Conservation (phyloP, 2,329 filamentous ascomycete genomes). For the Cercospora citrullina region DNA sequence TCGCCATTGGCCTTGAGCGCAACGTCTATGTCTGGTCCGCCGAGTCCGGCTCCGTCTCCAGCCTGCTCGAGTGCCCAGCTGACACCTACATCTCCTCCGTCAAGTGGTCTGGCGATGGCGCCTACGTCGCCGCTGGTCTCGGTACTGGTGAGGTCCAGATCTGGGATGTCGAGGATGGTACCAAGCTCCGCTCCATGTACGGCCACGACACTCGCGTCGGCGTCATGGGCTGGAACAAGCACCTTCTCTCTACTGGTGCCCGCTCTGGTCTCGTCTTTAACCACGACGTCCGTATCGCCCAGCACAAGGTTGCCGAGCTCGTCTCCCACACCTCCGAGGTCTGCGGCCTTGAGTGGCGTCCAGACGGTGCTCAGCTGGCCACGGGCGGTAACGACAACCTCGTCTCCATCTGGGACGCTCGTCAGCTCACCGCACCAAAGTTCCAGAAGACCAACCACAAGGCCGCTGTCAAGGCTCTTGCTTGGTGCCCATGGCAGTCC, state of each 20-base stretch:
- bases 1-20: conserved; percentile 94
- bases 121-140: conserved; percentile 92
- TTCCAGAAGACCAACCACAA: conserved; percentile 99
- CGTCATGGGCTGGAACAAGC: conserved; percentile 99
- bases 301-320: conserved; percentile 97
- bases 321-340: conserved; percentile 97
- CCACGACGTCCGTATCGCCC: conserved; percentile 94
- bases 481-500: conserved; percentile 98
- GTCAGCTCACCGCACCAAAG: conserved; percentile 88
- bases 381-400: conserved; percentile 99
- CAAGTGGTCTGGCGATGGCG: conserved; percentile 97
- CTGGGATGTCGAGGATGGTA: conserved; percentile 94
- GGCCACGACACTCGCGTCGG: conserved; percentile 95
- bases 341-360: conserved; percentile 95
- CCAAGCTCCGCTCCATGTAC: conserved; percentile 97
- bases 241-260: conserved; percentile 90
- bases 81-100: conserved; percentile 98
- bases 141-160: conserved; percentile 97
- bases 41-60: conserved; percentile 84
- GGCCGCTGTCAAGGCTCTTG: conserved; percentile 94
- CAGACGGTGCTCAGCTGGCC: conserved; percentile 92
- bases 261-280: conserved; percentile 95
- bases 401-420: conserved; percentile 98
- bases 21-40: conserved; percentile 99
- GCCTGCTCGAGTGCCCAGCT: conserved; percentile 78